Evolutionary conservation across 2,329 filamentous ascomycete genomes (phyloP), one percentile per base, ranked within the genome.

Genomic region (Colletotrichum destructivum): DNA sequence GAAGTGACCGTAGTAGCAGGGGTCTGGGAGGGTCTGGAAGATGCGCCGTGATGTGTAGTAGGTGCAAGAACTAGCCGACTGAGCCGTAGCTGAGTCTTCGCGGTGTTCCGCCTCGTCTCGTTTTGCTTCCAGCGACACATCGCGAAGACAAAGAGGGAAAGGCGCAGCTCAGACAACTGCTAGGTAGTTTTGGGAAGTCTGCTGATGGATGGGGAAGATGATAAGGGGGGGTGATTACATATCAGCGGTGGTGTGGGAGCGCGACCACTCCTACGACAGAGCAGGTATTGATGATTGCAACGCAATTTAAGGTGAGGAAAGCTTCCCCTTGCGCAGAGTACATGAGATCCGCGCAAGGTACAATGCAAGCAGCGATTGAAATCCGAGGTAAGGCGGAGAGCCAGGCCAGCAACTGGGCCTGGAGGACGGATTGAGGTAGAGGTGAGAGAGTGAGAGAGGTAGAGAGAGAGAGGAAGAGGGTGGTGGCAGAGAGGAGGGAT

Each of bases 151-250:
- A 35, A 26, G 60, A 31, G 18, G 13, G 42, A 26, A 31, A 18
- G 51, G 16, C 31, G 46, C 47, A 61, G 44, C 57, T 23, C 65
- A 38, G 55, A 40, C 35, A 60, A 46, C 26, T 46, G 35, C 42
- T 13, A n/a, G n/a, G 31, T 56, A 18, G 21, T 51, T 62, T 23
- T 21, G 21, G 26, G 49, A 26, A 52, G 46, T 51, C 47, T 35
- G 49, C 59, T 60, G 54, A 60, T 55, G 31, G 65, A 38, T 46
- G 26, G 35, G 46, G 51, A 44, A 60, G 49, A 66, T 49, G 47
- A 67, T 23, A 38, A 47, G 40, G 61, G 61, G 56, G 21, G 49
- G 44, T 66, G 70, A 66, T 72, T 71, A 71, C 70, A 72, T 72
- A 61, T 72, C 55, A 62, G 44, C 40, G 42, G 31, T 47, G 18